Evolutionary conservation across 352 stramenopile genomes (phyloP).

Genomic region (Globisporangium heterothallicum): DNA sequence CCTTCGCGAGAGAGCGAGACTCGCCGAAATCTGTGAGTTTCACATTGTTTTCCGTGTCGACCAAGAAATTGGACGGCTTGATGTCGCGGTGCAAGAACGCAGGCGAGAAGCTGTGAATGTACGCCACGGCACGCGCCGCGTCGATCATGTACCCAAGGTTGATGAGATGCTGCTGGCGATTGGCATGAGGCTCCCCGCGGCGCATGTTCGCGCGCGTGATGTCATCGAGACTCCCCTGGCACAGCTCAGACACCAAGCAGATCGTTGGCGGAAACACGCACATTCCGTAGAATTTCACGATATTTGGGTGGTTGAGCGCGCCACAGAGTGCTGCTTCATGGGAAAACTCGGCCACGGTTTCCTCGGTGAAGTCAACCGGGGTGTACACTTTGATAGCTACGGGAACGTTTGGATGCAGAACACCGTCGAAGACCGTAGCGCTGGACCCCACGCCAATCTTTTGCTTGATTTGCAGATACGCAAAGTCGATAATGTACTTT

Average conservation of each 20-base stretch:
- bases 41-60: conserved; percentile 34
- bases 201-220: conserved; percentile 24
- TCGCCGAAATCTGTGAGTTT: conserved; percentile 38
- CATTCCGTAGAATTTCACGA: conserved; percentile 82
- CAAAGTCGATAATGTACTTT: not conserved
- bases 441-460: conserved; percentile 52
- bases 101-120: conserved; percentile 66
- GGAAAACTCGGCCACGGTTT: conserved; percentile 70
- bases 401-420: conserved; percentile 38
- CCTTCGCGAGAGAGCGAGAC: conserved; percentile 2
- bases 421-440: conserved; percentile 59
- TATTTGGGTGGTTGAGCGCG: conserved; percentile 69
- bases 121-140: conserved; percentile 51
- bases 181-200: conserved; percentile 9
- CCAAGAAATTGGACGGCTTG: conserved; percentile 61
- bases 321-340: conserved; percentile 74
- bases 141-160: conserved; percentile 68
- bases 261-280: conserved; percentile 74
- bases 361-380: conserved; percentile 43
- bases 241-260: conserved; percentile 67
- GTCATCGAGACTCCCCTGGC: conserved; percentile 39
- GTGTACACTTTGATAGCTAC: conserved; percentile 83
- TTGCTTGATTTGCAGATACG: conserved; percentile 19
- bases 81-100: conserved; percentile 69
- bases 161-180: conserved; percentile 32